Base-by-base conservation (phyloP, 306 rosid species). In the Sindora glabra region DNA sequence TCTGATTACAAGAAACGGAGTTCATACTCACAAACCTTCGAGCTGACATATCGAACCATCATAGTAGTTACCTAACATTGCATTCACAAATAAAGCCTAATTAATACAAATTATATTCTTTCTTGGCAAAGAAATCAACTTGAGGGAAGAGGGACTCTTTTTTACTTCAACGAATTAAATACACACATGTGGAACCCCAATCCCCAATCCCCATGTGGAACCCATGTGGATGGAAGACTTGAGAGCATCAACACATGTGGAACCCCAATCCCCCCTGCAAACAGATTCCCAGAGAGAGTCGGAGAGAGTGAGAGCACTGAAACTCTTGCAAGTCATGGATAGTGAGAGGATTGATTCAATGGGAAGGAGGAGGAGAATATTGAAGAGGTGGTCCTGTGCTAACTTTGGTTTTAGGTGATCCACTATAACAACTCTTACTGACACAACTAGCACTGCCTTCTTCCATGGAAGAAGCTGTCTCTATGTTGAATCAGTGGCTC, bases 181-280 rank as follows among this genome's bases (percentile, higher is more conserved):
- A n/a, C n/a, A n/a, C n/a, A n/a, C n/a, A n/a, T n/a, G n/a, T n/a
- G n/a, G n/a, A n/a, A n/a, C n/a, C n/a, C n/a, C n/a, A n/a, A n/a
- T n/a, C n/a, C n/a, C n/a, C n/a, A n/a, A n/a, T n/a, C n/a, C 79
- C 98, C 96, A 91, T 48, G 87, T n/a, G 81, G 22, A 75, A 47
- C 36, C 54, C 84, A 62, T 39, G 26, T 41, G 46, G 64, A 56
- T 60, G 48, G 65, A 69, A 44, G 85, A 65, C 56, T 59, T 76
- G 56, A 91, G 67, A 24, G 80, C 79, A 53, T 87, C 94, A 38
- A 86, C 88, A 41, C 76, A 72, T 27, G 57, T 59, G 59, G 86
- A 70, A 48, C 95, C 92, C 73, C 91, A 88, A 70, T 91, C 96
- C 73, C 96, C 80, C 16, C 55, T 56, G 76, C 84, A 87, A 44